Conservation (phyloP, 176 grass and related monocot genomes). For the Aegilops bicornis region DNA sequence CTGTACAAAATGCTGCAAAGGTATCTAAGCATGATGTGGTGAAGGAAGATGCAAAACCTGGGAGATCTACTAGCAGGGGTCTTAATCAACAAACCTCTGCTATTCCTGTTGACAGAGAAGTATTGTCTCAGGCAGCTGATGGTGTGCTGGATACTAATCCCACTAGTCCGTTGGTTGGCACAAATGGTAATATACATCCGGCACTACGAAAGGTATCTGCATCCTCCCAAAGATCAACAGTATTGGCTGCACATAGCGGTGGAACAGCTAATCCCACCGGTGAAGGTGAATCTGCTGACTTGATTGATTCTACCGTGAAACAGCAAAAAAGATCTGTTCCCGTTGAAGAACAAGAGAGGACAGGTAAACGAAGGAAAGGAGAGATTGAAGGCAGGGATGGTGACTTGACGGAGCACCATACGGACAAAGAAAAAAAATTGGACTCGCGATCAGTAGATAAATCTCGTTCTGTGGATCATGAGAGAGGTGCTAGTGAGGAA, state of each 20-base stretch:
- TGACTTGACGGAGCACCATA: constrained; percentile 47
- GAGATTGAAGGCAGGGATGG: constrained; percentile 52
- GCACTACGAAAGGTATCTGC: constrained; percentile 37
- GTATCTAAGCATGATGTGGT: constrained; percentile 56
- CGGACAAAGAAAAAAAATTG: constrained; percentile 54
- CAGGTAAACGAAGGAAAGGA: constrained; percentile 79
- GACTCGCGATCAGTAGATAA: constrained; percentile 48
- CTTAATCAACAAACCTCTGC: constrained; percentile 48
- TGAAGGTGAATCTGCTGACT: constrained; percentile 53
- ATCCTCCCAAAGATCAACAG: constrained; percentile 44
- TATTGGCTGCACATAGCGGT: constrained; percentile 28
- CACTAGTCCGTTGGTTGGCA: constrained; percentile 20
- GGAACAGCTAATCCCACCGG: constrained; percentile 36
- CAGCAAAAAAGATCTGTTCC: constrained; percentile 66
- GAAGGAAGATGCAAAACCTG: constrained; percentile 74
- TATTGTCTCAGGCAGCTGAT: constrained; percentile 45
- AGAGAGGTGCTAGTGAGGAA: constrained; percentile 57
- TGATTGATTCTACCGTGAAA: constrained; percentile 52
- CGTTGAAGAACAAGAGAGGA: constrained; percentile 78
- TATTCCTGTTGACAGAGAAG: constrained; percentile 46
- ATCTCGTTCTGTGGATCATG: constrained; percentile 56
- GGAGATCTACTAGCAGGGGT: constrained; percentile 62
- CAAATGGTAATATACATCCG: constrained; percentile 48
- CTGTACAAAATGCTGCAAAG: constrained; percentile 56
- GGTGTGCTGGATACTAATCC: constrained; percentile 30